phyloP scores from a whole-genome alignment of 2,329 filamentous ascomycete species.

The Alternaria solani region DNA sequence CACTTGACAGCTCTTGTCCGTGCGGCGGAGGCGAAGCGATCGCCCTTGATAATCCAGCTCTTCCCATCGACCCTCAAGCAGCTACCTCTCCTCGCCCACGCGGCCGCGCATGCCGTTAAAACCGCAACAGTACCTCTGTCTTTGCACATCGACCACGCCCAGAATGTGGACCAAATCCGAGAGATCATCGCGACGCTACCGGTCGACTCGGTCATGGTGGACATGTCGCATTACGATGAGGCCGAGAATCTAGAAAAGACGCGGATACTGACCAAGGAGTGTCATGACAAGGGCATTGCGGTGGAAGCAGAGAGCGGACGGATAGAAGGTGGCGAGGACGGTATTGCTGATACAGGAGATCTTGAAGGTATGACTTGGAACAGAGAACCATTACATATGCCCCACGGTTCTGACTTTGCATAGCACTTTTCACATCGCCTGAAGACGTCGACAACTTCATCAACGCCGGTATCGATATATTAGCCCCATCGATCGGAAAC shows the following conservation, averaged over 20 bases:
- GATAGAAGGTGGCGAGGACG: constrained; percentile 77
- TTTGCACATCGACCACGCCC: constrained; percentile 59
- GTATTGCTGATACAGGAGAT: constrained; percentile 71
- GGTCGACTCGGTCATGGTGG: constrained; percentile 79
- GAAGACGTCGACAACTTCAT: constrained; percentile 75
- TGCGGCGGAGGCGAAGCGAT: constrained; percentile 46
- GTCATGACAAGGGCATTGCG: constrained; percentile 69
- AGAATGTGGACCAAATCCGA: constrained; percentile 54
- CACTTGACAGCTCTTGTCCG: constrained; percentile 46
- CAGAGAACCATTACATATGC: too few relatives aligned
- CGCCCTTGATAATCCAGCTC: constrained; percentile 49
- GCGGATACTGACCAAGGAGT: constrained; percentile 66
- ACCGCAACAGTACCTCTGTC: constrained; percentile 54
- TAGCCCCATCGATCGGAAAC: constrained; percentile 78
- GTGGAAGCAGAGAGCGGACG: constrained; percentile 75
- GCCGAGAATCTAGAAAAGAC: constrained; percentile 73
- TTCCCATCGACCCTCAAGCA: constrained; percentile 72
- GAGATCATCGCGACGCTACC: constrained; percentile 57
- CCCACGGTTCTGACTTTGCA: constrained; percentile 1
- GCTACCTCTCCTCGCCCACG: constrained; percentile 59
- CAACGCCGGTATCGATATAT: constrained; percentile 72
- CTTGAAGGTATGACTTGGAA: constrained; percentile 57
- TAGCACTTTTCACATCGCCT: constrained; percentile 67
- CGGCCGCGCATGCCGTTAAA: constrained; percentile 53
- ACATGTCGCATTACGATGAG: constrained; percentile 77